Base-by-base conservation (phyloP, 2,329 filamentous ascomycete genomes). In the Beauveria sp. region DNA sequence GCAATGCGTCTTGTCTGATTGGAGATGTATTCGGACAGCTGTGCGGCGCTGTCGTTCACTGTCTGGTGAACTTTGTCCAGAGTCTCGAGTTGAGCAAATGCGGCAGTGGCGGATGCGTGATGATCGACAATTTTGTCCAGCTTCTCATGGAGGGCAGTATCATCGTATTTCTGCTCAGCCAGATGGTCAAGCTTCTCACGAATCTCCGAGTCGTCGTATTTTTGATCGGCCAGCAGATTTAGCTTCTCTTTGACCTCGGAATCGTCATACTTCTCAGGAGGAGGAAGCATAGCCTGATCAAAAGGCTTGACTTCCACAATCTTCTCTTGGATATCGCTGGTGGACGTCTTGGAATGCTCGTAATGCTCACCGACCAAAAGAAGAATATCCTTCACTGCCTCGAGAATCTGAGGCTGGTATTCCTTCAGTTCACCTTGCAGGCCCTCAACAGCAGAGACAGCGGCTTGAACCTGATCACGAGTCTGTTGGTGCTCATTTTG, bases 11-110 rank as follows among this genome's bases (percentile, higher is more conserved):
- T 85, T 24, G 86, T 89, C 72, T 96, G 93, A 3, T 81, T 80
- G 2, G 88, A 83, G 22, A 98, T 83, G 71, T 97, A 96, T 48
- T 88, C 85, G 2, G 89, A 88, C 60, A 99, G 88, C 70, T 96
- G 91, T 22, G 87, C 85, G 1, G 93, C 92, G 1, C 91, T 96
- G 63, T 87, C 83, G 71, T 91, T 85, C 62, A 99, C 91, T 67
- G 96, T 90, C 66, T 89, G 83, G 69, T 97, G 91, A 56, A 98
- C 95, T 72, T 92, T 85, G 67, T 97, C 91, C 5, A 99, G 83
- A 26, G 90, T 90, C 65, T 89, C 88, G 51, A 97, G 83, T 67
- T 93, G 90, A 5, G 83, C 80, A 42, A 91, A 84, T 1, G 89
- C 86, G 69, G 91, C 87, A 57, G 83, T 83, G 0, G 90, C 83